Evolutionary conservation across 306 rosid species (phyloP).

Genomic region (Sicyos edulis): DNA sequence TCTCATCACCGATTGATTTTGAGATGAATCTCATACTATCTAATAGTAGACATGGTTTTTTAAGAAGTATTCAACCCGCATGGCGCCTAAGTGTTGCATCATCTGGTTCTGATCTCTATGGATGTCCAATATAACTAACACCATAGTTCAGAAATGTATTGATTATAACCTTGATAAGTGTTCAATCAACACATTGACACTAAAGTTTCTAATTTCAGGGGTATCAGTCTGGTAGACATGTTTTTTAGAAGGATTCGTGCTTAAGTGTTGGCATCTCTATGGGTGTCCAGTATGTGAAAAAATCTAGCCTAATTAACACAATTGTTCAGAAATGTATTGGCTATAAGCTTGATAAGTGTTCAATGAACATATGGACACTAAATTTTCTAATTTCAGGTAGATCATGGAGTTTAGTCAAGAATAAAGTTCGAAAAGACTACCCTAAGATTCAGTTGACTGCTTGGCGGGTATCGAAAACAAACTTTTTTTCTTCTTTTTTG

Average conservation of each 20-base stretch:
- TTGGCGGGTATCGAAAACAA: slow-evolving; percentile 60
- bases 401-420: slow-evolving; percentile 53
- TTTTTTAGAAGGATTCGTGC: too few species aligned
- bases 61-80: too few species aligned
- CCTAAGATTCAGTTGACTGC: slow-evolving; percentile 77
- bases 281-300: background rate
- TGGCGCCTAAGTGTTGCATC: too few species aligned
- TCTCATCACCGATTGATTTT: too few species aligned
- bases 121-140: too few species aligned
- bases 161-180: too few species aligned
- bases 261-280: background rate
- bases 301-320: background rate
- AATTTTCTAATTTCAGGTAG: slow-evolving; percentile 50
- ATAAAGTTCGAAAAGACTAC: slow-evolving; percentile 59
- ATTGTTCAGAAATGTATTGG: background rate
- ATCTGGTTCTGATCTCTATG: too few species aligned
- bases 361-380: background rate
- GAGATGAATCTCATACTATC: too few species aligned
- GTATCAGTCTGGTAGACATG: background rate
- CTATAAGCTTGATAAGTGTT: background rate
- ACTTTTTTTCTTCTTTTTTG: background rate
- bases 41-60: too few species aligned
- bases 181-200: too few species aligned
- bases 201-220: too few species aligned
- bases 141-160: too few species aligned